A percentile compares a stretch with the other conserved stretches of the same genome.
phyloP scores from a whole-genome alignment of 208 protist species.

The Strigomonas culicis region DNA sequence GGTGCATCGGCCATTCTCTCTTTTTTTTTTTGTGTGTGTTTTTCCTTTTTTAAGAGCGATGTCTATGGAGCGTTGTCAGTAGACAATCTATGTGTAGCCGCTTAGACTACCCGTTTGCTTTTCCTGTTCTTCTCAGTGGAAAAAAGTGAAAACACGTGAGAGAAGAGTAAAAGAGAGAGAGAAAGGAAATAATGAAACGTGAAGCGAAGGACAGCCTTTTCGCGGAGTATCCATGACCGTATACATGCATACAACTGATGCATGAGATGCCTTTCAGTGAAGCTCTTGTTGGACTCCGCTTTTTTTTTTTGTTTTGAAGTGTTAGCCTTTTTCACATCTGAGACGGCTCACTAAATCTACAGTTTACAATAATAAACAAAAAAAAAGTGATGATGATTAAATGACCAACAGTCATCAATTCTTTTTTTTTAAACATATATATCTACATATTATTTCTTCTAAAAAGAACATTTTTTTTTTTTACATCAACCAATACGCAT shows the following conservation, averaged over 20 bases:
- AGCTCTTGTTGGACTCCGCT: neutral
- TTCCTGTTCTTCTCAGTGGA: neutral
- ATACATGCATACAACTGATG: too few relatives aligned
- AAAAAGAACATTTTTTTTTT: neutral
- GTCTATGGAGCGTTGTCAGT: too few relatives aligned
- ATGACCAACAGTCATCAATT: neutral
- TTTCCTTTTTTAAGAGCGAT: too few relatives aligned
- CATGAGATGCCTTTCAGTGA: too few relatives aligned
- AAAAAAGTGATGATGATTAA: slow-evolving; percentile 16
- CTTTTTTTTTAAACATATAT: neutral
- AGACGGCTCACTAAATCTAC: too few relatives aligned
- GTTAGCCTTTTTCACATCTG: too few relatives aligned
- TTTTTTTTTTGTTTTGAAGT: neutral
- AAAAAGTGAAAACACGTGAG: slow-evolving; percentile 4
- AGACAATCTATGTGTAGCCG: too few relatives aligned
- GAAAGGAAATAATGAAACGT: neutral
- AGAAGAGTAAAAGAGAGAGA: neutral
- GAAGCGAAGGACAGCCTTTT: too few relatives aligned
- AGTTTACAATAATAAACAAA: slow-evolving; percentile 9
- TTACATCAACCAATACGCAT: neutral
- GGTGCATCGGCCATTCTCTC: neutral
- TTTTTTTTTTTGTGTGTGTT: slow-evolving; percentile 11
- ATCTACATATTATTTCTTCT: neutral
- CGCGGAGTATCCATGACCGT: too few relatives aligned
- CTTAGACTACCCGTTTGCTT: neutral